Evolutionary conservation across 139 green algal genomes (phyloP).

Genomic region (Pseudopediastrum boryanum): DNA sequence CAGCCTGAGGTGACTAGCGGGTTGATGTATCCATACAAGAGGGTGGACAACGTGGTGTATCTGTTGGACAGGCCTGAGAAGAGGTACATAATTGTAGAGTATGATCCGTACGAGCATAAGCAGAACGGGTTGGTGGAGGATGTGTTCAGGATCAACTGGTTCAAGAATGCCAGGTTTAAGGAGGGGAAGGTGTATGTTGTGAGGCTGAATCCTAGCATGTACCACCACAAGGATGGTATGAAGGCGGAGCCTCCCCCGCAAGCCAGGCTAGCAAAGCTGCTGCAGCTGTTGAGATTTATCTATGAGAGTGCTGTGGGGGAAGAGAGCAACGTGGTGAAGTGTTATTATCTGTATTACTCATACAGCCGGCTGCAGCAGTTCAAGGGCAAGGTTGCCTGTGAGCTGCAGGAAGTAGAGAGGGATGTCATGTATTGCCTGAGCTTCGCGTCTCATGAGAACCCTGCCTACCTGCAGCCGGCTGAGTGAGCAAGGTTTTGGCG

Average conservation of each 20-base stretch:
- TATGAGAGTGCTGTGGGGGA: neutral
- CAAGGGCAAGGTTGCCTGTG: neutral
- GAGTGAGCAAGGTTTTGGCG: too few relatives aligned
- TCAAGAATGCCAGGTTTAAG: slow-evolving; percentile 6
- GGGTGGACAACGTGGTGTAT: slow-evolving; percentile 3
- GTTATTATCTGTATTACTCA: slow-evolving; percentile 19
- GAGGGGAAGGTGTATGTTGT: slow-evolving; percentile 14
- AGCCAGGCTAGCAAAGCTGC: neutral
- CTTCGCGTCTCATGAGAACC: neutral
- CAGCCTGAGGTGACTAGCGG: slow-evolving; percentile 4
- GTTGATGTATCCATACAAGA: slow-evolving; percentile 6
- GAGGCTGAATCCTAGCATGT: slow-evolving; percentile 9
- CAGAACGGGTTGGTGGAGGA: slow-evolving; percentile 11
- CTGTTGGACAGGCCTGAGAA: neutral
- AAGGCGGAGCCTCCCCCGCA: neutral
- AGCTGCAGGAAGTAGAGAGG: neutral
- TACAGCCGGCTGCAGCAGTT: slow-evolving; percentile 9
- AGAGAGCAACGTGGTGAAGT: slow-evolving; percentile 2
- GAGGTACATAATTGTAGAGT: slow-evolving; percentile 6
- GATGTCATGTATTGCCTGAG: neutral
- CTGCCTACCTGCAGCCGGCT: neutral
- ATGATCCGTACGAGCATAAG: slow-evolving; percentile 8
- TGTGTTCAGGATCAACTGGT: slow-evolving; percentile 28
- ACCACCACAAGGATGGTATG: slow-evolving; percentile 17
- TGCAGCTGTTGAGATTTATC: too few relatives aligned